Evolutionary conservation across 352 stramenopile species (phyloP).

Genomic region (Peronospora farinosa): DNA sequence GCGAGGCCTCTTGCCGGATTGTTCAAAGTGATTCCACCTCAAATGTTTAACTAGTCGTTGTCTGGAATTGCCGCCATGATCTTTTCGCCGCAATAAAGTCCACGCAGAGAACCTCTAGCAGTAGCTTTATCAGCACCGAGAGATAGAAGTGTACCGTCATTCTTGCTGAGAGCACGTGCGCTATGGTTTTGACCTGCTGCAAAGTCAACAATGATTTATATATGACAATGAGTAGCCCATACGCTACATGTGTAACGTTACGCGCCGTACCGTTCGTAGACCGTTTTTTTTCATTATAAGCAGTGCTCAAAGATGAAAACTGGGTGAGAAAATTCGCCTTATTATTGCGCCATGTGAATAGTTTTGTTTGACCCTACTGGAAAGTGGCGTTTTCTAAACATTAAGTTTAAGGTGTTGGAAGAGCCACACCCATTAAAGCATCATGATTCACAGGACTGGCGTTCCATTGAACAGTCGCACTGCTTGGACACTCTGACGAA

Average conservation of each 20-base stretch:
- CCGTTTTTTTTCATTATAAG: slow-evolving; percentile 29
- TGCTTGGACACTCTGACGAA: not conserved
- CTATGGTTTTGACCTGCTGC: slow-evolving; percentile 71
- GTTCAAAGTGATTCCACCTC: slow-evolving; percentile 74
- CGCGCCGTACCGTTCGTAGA: slow-evolving; percentile 40
- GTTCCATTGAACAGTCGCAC: no score
- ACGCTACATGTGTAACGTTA: slow-evolving; percentile 63
- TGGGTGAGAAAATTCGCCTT: slow-evolving; percentile 36
- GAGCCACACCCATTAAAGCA: slow-evolving; percentile 34
- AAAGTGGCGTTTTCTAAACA: slow-evolving; percentile 65
- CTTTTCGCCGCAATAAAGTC: slow-evolving; percentile 55
- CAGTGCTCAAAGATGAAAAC: slow-evolving; percentile 43
- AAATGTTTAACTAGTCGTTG: slow-evolving; percentile 61
- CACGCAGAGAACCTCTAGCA: slow-evolving; percentile 37
- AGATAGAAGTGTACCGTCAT: slow-evolving; percentile 69
- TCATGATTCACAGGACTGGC: slow-evolving; percentile 10
- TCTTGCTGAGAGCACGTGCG: slow-evolving; percentile 62
- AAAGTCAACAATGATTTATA: slow-evolving; percentile 25
- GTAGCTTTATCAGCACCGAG: slow-evolving; percentile 31
- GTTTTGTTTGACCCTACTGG: slow-evolving; percentile 41
- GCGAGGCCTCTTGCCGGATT: slow-evolving; percentile 50
- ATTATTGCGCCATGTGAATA: slow-evolving; percentile 76
- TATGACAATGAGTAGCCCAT: slow-evolving; percentile 33
- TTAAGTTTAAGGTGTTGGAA: slow-evolving; percentile 36
- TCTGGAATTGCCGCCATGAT: slow-evolving; percentile 69